Base-by-base conservation (phyloP, 352 stramenopile species). In the Globisporangium ultimum region DNA sequence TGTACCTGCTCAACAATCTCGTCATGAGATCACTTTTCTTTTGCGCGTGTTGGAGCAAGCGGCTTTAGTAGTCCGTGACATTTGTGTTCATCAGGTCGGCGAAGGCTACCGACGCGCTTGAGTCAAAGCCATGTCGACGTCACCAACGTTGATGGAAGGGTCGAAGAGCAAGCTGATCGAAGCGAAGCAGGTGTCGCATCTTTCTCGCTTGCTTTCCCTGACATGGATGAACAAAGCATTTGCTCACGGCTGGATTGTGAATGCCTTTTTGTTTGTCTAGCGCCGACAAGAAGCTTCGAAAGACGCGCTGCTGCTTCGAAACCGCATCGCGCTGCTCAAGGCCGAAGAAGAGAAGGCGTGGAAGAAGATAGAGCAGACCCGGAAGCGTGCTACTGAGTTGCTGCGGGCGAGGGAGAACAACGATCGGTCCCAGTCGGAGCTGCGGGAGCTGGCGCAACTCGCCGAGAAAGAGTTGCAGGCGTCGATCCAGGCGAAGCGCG, bases 351-450 rank as follows among this genome's bases (percentile, higher is more conserved):
- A 90, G 20, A 90, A 90, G 48, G 83, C 84, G 18, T 91, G 82
- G 82, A 87, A 87, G 61, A 94, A 92, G 57, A 91, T 94, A 42
- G 82, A 93, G 68, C 84, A 93, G 58, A 93, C 84, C 2, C 80
- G 83, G 17, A 76, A 76, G 34, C 82, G 84, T 12, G 80, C 84
- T 32, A 68, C 78, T 14, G 84, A 93, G 63, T 64, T 93, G 8
- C 50, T 90, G 13, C 85, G 85, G 49, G 62, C 91, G 21, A 80
- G 82, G 18, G 68, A 90, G 50, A 75, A 83, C 57, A 91, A 89
- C 61, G 74, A 70, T 13, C 74, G 78, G 22, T 80, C 79, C n/a
- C 75, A 88, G 7, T 61, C 67, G 0, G 82, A 88, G 56, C 62
- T 90, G 54, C 80, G 78, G 32, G 84, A 89, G 40, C 61, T 85